phyloP scores from a whole-genome alignment of 164 flowering plant species.

The Vitis labrusca region DNA sequence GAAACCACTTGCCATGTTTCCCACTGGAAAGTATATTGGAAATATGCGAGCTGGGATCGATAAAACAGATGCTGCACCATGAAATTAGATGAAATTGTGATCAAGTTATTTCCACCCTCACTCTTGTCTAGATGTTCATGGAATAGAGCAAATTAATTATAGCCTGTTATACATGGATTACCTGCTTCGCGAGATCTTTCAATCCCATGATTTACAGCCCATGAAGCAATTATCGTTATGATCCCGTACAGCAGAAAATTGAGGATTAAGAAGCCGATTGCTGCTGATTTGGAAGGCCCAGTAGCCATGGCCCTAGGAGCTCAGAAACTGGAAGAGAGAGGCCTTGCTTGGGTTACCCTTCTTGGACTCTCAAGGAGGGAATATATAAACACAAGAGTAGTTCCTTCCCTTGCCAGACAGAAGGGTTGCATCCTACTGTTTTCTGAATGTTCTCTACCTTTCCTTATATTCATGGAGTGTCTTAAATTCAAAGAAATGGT shows the following conservation, averaged over 20 bases:
- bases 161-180: conserved; percentile 11
- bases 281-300: conserved; percentile 55
- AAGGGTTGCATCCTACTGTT: too few species aligned
- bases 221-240: conserved; percentile 51
- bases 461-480: neutral
- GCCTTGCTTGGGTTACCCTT: neutral
- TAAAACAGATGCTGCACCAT: conserved; percentile 51
- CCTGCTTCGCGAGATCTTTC: conserved; percentile 55
- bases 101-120: too few species aligned
- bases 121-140: too few species aligned
- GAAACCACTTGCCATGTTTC: conserved; percentile 87
- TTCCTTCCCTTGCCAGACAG: neutral
- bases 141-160: neutral
- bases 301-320: conserved; percentile 54
- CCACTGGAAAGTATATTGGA: conserved; percentile 76
- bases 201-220: conserved; percentile 77
- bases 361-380: neutral
- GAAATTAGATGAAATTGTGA: too few species aligned
- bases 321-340: neutral
- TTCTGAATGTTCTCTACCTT: neutral
- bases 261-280: conserved; percentile 49
- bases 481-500: conserved; percentile 33
- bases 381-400: conserved; percentile 9
- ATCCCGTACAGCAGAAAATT: conserved; percentile 59
- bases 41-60: conserved; percentile 56